These are phyloP conservation scores for Glycine latifolia DNA, from an alignment of 306 rosid genomes.

Conservation along the genomic window DNA sequence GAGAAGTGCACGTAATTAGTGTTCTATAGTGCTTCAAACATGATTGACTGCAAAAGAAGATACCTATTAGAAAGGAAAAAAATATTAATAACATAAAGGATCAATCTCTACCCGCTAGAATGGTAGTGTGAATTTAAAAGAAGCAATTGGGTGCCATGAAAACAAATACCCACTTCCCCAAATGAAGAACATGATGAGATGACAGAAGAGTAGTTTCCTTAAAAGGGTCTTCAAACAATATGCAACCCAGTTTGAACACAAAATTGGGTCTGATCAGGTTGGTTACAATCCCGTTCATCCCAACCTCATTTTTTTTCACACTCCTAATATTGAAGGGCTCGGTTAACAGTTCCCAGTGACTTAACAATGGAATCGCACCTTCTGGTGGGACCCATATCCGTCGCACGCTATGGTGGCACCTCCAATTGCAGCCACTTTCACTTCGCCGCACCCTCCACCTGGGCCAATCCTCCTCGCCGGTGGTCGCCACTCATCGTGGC, in stretches of 20 bases:
- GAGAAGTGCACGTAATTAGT: too few relatives aligned
- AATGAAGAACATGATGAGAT: not conserved
- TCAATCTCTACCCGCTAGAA: not conserved
- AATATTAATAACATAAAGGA: too few relatives aligned
- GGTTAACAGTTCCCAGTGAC: not conserved
- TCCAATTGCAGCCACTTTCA: slow-evolving; percentile 40
- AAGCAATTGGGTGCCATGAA: not conserved
- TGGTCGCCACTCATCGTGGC: slow-evolving; percentile 45
- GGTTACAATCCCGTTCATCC: too few relatives aligned
- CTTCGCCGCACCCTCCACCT: slow-evolving; percentile 46
- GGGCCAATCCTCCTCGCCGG: slow-evolving; percentile 32
- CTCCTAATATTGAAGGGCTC: not conserved
- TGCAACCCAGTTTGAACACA: too few relatives aligned
- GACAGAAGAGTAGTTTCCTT: not conserved
- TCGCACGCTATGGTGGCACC: slow-evolving; percentile 41
- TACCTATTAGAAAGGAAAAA: too few relatives aligned
- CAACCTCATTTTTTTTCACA: too few relatives aligned
- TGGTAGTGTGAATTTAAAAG: not conserved
- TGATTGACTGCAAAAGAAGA: too few relatives aligned
- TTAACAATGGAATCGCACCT: slow-evolving; percentile 72
- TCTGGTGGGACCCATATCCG: slow-evolving; percentile 68
- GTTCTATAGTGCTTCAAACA: too few relatives aligned
- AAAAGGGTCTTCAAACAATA: too few relatives aligned
- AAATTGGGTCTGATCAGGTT: too few relatives aligned
- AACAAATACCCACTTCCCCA: slow-evolving; percentile 20